Conservation (phyloP, 371 early-diverging fungal genomes). For the Mucor sp. region DNA sequence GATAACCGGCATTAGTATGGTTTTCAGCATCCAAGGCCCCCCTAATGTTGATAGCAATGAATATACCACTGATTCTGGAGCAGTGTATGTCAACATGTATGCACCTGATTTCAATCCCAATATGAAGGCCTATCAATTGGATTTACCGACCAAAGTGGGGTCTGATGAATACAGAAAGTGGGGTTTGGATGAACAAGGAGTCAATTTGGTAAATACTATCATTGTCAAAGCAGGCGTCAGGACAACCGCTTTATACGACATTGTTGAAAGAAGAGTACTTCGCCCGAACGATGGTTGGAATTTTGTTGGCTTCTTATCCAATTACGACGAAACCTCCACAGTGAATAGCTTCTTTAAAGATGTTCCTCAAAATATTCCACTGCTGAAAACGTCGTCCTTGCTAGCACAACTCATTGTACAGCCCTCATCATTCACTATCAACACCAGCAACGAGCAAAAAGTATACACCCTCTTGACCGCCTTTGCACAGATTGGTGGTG, state of each 20-base stretch:
- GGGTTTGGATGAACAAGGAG: conserved; percentile 1
- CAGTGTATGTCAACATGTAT: conserved; percentile 5
- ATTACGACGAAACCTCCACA: not conserved
- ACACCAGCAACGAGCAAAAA: conserved; percentile 20
- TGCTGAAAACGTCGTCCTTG: not conserved
- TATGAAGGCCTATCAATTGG: not conserved
- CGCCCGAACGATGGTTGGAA: conserved; percentile 17
- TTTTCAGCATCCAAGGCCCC: not conserved
- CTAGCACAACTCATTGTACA: conserved; percentile 9
- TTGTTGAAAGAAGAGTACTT: not conserved
- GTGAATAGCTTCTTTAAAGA: not conserved
- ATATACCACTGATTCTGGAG: not conserved
- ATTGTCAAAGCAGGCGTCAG: not conserved
- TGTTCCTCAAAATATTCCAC: not conserved
- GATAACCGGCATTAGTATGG: not conserved
- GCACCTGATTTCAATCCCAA: conserved; percentile 10
- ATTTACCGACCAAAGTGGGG: no score
- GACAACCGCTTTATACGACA: not conserved
- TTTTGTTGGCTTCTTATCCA: conserved; percentile 9
- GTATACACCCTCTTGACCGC: conserved; percentile 30
- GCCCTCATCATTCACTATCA: conserved; percentile 10
- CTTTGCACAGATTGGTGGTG: conserved; percentile 36
- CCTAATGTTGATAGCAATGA: no score
- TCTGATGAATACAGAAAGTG: no score
- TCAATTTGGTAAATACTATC: not conserved